Percentiles rank a stretch among this genome's conserved stretches.
Evolutionary conservation across 2,329 filamentous ascomycete genomes (phyloP).

Genomic region (Arthrobotrys entomopaga): DNA sequence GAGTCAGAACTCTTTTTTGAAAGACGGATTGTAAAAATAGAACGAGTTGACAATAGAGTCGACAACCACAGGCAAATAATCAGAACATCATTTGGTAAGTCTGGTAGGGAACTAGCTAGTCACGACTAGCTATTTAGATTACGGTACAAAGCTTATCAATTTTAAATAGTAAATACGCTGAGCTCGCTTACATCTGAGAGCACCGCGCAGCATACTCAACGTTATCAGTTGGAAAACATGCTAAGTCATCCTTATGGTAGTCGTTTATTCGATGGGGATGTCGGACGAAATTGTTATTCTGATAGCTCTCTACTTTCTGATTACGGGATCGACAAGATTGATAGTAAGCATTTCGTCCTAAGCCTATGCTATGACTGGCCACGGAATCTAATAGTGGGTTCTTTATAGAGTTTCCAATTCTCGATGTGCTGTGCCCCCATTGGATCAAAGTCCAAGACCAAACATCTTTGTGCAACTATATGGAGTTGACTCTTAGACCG

Average conservation of each 20-base stretch:
- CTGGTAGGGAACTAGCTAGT: too few species aligned
- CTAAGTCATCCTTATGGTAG: conserved; percentile 36
- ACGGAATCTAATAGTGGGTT: not conserved
- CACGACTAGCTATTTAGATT: not conserved
- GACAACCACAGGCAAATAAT: conserved; percentile 16
- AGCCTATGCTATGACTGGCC: not conserved
- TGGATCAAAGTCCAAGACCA: conserved; percentile 15
- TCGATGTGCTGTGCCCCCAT: conserved; percentile 22
- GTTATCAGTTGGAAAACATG: conserved; percentile 23
- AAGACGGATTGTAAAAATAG: conserved; percentile 24
- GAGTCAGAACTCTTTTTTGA: conserved; percentile 30
- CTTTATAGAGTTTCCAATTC: conserved; percentile 19
- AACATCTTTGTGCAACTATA: conserved; percentile 14
- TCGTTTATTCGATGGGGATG: conserved; percentile 28
- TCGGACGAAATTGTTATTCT: conserved; percentile 11
- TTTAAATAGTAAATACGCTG: conserved; percentile 23
- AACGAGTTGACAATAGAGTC: not conserved
- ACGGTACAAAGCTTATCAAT: not conserved
- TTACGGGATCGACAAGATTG: conserved; percentile 21
- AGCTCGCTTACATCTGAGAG: conserved; percentile 18
- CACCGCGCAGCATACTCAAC: not conserved
- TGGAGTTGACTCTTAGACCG: conserved; percentile 25
- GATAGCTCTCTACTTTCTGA: conserved; percentile 8
- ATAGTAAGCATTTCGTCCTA: not conserved
- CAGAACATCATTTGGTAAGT: conserved; percentile 25